These are phyloP conservation scores for Phytophthora crassamura DNA, from an alignment of 352 stramenopile species.

Conservation along the genomic window DNA sequence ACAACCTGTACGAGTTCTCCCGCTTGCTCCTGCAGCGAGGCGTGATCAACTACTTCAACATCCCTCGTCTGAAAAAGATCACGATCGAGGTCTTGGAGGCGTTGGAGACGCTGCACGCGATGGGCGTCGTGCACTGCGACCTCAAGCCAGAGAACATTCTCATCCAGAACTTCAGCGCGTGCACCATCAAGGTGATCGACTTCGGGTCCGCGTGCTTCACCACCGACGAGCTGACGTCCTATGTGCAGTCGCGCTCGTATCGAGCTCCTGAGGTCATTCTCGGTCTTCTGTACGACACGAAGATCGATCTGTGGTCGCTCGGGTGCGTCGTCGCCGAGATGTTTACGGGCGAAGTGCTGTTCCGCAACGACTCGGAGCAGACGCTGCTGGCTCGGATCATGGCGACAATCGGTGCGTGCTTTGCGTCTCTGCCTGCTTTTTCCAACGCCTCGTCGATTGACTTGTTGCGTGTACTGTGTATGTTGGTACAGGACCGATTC, in stretches of 20 bases:
- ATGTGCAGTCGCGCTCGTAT: slow-evolving; percentile 99
- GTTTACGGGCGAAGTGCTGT: slow-evolving; percentile 89
- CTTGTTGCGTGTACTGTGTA: neutral
- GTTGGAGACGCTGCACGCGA: slow-evolving; percentile 85
- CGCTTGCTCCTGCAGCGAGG: slow-evolving; percentile 80
- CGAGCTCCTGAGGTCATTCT: slow-evolving; percentile 97
- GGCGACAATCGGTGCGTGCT: slow-evolving; percentile 61
- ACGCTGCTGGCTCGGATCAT: slow-evolving; percentile 94
- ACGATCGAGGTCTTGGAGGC: slow-evolving; percentile 95
- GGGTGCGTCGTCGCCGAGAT: slow-evolving; percentile 90
- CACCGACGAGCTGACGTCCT: slow-evolving; percentile 95
- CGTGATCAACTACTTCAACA: slow-evolving; percentile 95
- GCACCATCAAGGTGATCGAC: slow-evolving; percentile 97
- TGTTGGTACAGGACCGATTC: slow-evolving; percentile 58
- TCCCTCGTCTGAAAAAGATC: slow-evolving; percentile 93
- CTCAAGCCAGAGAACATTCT: slow-evolving; percentile 99
- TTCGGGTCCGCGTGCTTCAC: slow-evolving; percentile 98
- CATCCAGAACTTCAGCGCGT: slow-evolving; percentile 89
- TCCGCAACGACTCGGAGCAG: slow-evolving; percentile 89
- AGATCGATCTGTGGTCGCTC: slow-evolving; percentile 92
- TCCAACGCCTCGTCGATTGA: neutral
- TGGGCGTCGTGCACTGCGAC: slow-evolving; percentile 98
- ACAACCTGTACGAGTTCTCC: slow-evolving; percentile 99
- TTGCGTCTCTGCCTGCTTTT: neutral
- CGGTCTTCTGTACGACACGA: slow-evolving; percentile 89